phyloP scores from a whole-genome alignment of 2,329 filamentous ascomycete species.

The Clonostachys byssicola region DNA sequence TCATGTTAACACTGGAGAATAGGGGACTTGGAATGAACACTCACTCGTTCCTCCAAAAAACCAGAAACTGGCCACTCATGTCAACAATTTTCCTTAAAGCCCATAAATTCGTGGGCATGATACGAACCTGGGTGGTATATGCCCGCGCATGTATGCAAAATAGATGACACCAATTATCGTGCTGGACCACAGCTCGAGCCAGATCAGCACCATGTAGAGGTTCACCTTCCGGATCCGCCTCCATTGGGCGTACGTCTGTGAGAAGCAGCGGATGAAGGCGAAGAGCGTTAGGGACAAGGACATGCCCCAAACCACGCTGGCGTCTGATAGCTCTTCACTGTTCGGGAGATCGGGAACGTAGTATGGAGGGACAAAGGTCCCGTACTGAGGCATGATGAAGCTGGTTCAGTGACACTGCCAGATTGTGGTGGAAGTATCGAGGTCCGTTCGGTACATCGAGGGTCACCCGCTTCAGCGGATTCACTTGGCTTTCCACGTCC shows the following conservation, averaged over 20 bases:
- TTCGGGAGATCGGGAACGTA: slow-evolving; percentile 6
- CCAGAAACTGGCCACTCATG: neutral
- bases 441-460: too few species aligned
- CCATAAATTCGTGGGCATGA: neutral
- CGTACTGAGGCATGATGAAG: neutral
- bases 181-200: slow-evolving; percentile 28
- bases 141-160: slow-evolving; percentile 25
- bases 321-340: slow-evolving; percentile 21
- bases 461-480: too few species aligned
- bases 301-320: slow-evolving; percentile 29
- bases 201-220: slow-evolving; percentile 31
- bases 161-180: slow-evolving; percentile 23
- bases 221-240: slow-evolving; percentile 22
- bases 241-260: slow-evolving; percentile 24
- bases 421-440: too few species aligned
- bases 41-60: neutral
- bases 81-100: neutral
- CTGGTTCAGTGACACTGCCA: neutral
- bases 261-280: slow-evolving; percentile 22
- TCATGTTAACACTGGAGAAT: too few species aligned
- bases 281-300: slow-evolving; percentile 27
- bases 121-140: slow-evolving; percentile 12
- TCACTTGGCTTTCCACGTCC: too few species aligned
- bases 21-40: neutral
- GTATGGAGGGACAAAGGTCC: neutral